These are phyloP conservation scores for Brassica nigra DNA, from an alignment of 345 rosid genomes.

Conservation along the genomic window DNA sequence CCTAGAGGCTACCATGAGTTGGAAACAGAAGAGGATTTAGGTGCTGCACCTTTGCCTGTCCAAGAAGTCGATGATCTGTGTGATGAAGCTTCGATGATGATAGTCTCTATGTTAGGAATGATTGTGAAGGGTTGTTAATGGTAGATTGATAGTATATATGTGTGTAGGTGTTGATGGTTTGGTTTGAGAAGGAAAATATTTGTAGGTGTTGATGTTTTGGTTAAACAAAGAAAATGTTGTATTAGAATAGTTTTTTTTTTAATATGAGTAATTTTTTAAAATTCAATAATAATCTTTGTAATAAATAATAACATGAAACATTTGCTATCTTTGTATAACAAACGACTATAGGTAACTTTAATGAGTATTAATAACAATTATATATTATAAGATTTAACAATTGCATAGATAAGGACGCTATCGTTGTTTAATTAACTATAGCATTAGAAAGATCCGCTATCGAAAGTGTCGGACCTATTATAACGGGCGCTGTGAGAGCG, in stretches of 20 bases:
- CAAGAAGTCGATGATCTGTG: background rate
- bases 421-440: background rate
- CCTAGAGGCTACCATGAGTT: too few species aligned
- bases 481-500: too few species aligned
- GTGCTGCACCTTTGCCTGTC: background rate
- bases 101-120: background rate
- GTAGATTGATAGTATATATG: background rate
- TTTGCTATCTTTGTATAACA: background rate
- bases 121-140: background rate
- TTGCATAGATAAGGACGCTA: background rate
- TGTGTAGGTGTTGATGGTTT: background rate
- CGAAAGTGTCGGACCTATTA: too few species aligned
- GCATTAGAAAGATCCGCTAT: too few species aligned
- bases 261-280: background rate
- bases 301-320: too few species aligned
- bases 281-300: too few species aligned
- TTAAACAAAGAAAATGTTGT: background rate
- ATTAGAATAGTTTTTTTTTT: background rate
- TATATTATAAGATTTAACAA: background rate
- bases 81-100: background rate
- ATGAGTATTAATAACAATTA: too few species aligned
- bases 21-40: too few species aligned
- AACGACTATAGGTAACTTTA: too few species aligned
- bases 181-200: background rate
- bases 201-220: too few species aligned